Percentiles rank a stretch among this genome's conserved stretches.
Conservation (phyloP, 306 rosid genomes). For the Echinosophora koreensis region DNA sequence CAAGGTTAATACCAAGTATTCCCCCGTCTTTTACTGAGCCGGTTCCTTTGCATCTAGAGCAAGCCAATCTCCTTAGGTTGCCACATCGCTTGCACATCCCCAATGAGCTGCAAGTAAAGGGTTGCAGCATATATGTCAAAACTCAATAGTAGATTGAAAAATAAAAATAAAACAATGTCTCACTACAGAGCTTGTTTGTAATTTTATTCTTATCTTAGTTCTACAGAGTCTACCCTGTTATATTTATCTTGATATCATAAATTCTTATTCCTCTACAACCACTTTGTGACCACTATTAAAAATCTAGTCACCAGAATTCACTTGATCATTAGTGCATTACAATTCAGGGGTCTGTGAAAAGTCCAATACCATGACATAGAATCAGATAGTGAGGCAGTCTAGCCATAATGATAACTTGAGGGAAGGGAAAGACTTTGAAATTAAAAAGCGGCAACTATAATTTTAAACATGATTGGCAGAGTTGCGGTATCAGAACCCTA, state of each 20-base stretch:
- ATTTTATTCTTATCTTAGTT: slow-evolving; percentile 20
- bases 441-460: background rate
- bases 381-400: slow-evolving; percentile 18
- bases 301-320: background rate
- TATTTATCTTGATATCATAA: background rate
- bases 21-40: slow-evolving; percentile 74
- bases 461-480: slow-evolving; percentile 8
- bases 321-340: background rate
- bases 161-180: background rate
- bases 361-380: background rate
- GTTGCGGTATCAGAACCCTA: background rate
- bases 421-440: background rate
- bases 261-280: background rate
- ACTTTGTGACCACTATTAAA: background rate
- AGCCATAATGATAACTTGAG: background rate
- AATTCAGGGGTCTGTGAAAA: slow-evolving; percentile 15
- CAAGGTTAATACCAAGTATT: slow-evolving; percentile 49
- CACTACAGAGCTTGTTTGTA: background rate
- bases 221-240: background rate
- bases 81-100: slow-evolving; percentile 93
- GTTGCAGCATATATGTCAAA: slow-evolving; percentile 28
- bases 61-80: slow-evolving; percentile 76
- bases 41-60: slow-evolving; percentile 75
- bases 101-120: slow-evolving; percentile 62
- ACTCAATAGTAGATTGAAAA: background rate